phyloP scores from a whole-genome alignment of 106 monocot genomes.

The Alisma plantagoaquatica region DNA sequence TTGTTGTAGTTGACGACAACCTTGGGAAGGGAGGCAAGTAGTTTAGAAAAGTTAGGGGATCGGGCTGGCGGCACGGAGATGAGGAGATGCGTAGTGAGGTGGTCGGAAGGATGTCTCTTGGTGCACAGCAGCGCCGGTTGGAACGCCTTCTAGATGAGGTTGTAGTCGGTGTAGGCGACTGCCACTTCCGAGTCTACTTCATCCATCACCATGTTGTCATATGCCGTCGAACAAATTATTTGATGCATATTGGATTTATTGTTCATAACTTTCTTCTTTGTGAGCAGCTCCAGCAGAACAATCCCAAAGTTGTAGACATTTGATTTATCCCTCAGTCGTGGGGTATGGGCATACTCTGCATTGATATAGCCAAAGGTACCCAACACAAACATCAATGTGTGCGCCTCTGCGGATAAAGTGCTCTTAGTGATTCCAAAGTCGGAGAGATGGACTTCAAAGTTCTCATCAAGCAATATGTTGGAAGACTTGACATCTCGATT shows the following conservation, averaged over 20 bases:
- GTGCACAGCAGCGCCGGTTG: constrained; percentile 88
- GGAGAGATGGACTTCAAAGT: constrained; percentile 81
- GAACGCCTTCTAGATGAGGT: constrained; percentile 64
- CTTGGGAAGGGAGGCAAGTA: too few relatives aligned
- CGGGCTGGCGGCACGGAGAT: too few relatives aligned
- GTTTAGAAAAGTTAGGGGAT: too few relatives aligned
- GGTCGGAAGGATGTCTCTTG: constrained; percentile 76
- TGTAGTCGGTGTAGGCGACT: constrained; percentile 52
- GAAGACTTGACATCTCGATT: constrained; percentile 91
- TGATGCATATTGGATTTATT: constrained; percentile 91
- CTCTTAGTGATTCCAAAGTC: constrained; percentile 97
- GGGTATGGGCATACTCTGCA: constrained; percentile 90
- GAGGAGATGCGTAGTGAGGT: constrained; percentile 92
- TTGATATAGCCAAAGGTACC: constrained; percentile 97
- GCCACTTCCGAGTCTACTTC: constrained; percentile 61
- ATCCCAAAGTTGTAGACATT: constrained; percentile 96
- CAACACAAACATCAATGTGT: constrained; percentile 90
- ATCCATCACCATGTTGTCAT: constrained; percentile 80
- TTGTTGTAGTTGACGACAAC: too few relatives aligned
- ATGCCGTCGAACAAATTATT: constrained; percentile 59
- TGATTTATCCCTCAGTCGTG: constrained; percentile 88
- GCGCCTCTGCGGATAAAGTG: constrained; percentile 71
- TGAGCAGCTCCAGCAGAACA: constrained; percentile 84
- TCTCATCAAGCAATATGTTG: constrained; percentile 86
- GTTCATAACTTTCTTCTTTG: constrained; percentile 77